Conservation (phyloP, 495 filamentous ascomycete species). For the Friedmanniomyces simplex region DNA sequence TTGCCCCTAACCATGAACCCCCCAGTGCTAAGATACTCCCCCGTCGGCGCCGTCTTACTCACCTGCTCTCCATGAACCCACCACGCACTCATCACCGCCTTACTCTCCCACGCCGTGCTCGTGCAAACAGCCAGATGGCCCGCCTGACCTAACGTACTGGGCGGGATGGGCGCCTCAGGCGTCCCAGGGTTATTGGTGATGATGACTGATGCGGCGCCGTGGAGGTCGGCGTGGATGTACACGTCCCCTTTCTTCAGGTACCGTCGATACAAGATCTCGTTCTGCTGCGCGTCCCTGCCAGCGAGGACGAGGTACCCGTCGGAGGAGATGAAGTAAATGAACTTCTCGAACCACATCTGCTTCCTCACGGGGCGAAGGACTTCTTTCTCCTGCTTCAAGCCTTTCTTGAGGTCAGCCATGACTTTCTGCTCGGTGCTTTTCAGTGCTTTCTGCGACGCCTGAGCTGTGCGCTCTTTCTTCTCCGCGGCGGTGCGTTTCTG, state of each 20-base stretch:
- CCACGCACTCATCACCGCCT: slow-evolving; percentile 88
- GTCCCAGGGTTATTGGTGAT: slow-evolving; percentile 72
- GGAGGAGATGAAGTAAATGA: slow-evolving; percentile 85
- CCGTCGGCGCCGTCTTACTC: slow-evolving; percentile 63
- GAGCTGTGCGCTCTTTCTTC: slow-evolving; percentile 76
- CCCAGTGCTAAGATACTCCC: slow-evolving; percentile 70
- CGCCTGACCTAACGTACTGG: slow-evolving; percentile 82
- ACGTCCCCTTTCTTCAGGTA: slow-evolving; percentile 82
- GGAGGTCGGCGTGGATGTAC: slow-evolving; percentile 82
- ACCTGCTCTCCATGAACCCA: slow-evolving; percentile 87
- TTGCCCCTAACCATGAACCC: slow-evolving; percentile 70
- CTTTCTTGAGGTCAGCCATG: slow-evolving; percentile 68
- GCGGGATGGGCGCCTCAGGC: slow-evolving; percentile 75
- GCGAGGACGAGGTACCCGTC: slow-evolving; percentile 88
- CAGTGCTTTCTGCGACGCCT: slow-evolving; percentile 72
- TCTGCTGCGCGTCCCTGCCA: slow-evolving; percentile 80
- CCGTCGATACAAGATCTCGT: slow-evolving; percentile 76
- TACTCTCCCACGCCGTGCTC: slow-evolving; percentile 88
- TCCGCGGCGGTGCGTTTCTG: slow-evolving; percentile 72
- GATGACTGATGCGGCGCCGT: slow-evolving; percentile 71
- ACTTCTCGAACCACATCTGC: slow-evolving; percentile 94
- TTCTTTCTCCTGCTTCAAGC: slow-evolving; percentile 84
- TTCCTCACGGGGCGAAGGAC: slow-evolving; percentile 71
- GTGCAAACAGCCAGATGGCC: slow-evolving; percentile 73
- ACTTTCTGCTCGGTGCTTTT: slow-evolving; percentile 88